Conservation (phyloP, 768 basidiomycete genomes). For the Tylopilus plumbeoviolaceoides region DNA sequence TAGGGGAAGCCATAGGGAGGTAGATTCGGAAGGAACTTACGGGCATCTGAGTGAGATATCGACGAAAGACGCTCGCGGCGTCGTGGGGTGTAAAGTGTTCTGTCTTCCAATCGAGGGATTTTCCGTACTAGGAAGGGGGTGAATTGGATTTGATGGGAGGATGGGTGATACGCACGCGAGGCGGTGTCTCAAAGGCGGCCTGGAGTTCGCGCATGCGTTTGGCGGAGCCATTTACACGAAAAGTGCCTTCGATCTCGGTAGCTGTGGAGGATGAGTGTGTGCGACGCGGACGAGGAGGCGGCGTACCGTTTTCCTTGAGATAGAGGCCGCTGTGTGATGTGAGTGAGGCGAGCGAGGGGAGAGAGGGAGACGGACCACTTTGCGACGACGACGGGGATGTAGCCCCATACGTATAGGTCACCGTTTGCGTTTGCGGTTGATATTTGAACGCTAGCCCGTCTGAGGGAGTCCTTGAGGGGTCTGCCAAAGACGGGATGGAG, state of each 20-base stretch:
- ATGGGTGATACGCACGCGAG: conserved; percentile 52
- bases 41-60: conserved; percentile 96
- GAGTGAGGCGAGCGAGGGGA: not conserved
- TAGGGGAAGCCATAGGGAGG: conserved; percentile 1
- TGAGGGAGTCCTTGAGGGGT: conserved; percentile 77
- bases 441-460: conserved; percentile 89
- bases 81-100: conserved; percentile 92
- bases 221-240: conserved; percentile 92
- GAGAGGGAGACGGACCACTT: conserved; percentile 68
- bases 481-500: conserved; percentile 74
- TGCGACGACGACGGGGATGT: conserved; percentile 95
- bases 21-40: conserved; percentile 47
- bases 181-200: conserved; percentile 82
- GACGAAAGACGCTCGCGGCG: conserved; percentile 91
- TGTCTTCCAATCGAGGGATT: conserved; percentile 85
- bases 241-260: conserved; percentile 89
- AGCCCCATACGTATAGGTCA: conserved; percentile 86
- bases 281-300: not conserved
- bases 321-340: conserved; percentile 66
- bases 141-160: not conserved
- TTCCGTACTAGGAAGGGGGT: conserved; percentile 68
- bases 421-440: conserved; percentile 82
- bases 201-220: conserved; percentile 97
- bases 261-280: conserved; percentile 38
- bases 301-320: conserved; percentile 87